Evolutionary conservation across 202 grass and related monocot genomes (phyloP), one percentile per base, ranked within the genome.

Genomic region (Bolboschoenoplectus hybrid): DNA sequence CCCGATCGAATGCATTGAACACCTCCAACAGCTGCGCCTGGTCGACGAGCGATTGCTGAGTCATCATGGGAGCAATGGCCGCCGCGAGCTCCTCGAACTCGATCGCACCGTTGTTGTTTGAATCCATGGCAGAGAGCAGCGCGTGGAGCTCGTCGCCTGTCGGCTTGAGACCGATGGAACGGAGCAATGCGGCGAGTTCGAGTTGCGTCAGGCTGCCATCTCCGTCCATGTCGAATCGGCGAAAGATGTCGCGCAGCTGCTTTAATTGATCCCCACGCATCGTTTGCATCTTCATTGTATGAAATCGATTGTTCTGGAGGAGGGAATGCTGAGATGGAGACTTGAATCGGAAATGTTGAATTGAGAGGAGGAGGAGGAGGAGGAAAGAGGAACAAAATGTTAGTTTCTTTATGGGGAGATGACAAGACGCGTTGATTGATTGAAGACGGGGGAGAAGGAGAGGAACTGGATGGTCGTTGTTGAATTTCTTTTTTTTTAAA

Each of bases 191-290:
- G 0, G 91, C 94, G 1, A 97, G 91, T 85, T 97, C 94, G 5
- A 97, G 88, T 85, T 93, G 91, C 9, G 94, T 97, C 5, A 97
- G 86, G 74, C 88, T 90, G 41, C 91, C 94, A 70, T 97, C 94
- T 17, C 63, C 73, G 73, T 97, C 91, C 85, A 97, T 88, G 94
- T 97, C 94, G 84, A 97, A 97, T 1, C 94, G 86, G 0, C 60
- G 36, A 87, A 96, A 96, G 61, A 96, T 85, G 53, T 93, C 88
- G 0, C 94, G 91, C 1, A 96, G 85, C 79, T 96, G 91, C 91
- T 96, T 91, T 63, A 97, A 85, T 89, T 97, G 94, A 85, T 89
- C 91, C 6, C 94, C 91, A 0, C 85, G 88, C 3, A 91, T 81
- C 65, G 26, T 3, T 49, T 49, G 32, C 26, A 74, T 47, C 43